These are phyloP conservation scores for Arthrobotrys sphaeroides DNA, from an alignment of 2,329 filamentous ascomycete species.

Conservation along the genomic window DNA sequence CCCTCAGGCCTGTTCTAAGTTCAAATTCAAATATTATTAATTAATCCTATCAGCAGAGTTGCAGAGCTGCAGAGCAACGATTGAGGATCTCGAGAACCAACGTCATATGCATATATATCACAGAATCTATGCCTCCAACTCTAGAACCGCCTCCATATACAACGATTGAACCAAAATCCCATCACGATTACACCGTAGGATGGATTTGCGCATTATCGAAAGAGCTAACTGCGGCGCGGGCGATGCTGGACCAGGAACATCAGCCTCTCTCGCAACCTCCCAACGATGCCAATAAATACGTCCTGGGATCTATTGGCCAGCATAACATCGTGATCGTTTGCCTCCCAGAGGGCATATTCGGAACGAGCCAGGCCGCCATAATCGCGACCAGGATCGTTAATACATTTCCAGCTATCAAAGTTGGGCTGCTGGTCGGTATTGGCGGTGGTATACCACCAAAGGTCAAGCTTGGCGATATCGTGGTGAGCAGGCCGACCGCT, in stretches of 20 bases:
- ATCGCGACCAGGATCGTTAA: background rate
- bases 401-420: slow-evolving; percentile 20
- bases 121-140: too few relatives aligned
- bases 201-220: slow-evolving; percentile 22
- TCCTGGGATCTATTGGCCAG: background rate
- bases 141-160: background rate
- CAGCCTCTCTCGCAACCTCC: background rate
- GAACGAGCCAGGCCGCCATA: background rate
- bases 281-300: slow-evolving; percentile 4
- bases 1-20: too few relatives aligned
- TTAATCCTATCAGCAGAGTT: too few relatives aligned
- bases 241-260: slow-evolving; percentile 18
- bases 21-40: too few relatives aligned
- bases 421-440: slow-evolving; percentile 18
- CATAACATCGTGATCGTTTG: slow-evolving; percentile 24
- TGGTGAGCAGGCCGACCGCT: background rate
- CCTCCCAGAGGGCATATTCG: background rate
- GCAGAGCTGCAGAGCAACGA: too few relatives aligned
- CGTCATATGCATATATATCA: too few relatives aligned
- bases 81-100: too few relatives aligned
- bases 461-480: slow-evolving; percentile 13
- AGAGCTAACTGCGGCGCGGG: slow-evolving; percentile 6
- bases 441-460: slow-evolving; percentile 21
- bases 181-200: slow-evolving; percentile 18
- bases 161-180: slow-evolving; percentile 1